Conservation (phyloP, 345 rosid species). For the Sonneratia alba region DNA sequence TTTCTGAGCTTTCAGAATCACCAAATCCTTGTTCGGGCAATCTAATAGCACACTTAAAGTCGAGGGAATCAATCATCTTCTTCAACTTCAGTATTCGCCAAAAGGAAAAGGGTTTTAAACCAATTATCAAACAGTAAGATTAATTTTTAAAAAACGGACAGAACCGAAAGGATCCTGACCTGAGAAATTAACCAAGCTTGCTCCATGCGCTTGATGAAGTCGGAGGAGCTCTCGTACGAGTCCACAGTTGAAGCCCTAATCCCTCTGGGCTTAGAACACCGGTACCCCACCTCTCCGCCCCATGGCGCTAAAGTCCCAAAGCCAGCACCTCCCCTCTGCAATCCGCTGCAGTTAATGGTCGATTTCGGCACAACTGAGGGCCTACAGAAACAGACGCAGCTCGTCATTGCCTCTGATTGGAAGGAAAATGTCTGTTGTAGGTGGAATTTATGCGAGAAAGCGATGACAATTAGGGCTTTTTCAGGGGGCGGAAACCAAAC, state of each 20-base stretch:
- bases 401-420: constrained; percentile 6
- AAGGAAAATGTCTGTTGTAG: neutral
- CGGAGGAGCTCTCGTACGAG: constrained; percentile 60
- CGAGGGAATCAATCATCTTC: neutral
- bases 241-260: constrained; percentile 61
- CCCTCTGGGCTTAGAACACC: constrained; percentile 11
- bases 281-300: neutral
- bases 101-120: too few species aligned
- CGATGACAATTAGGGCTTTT: neutral
- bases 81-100: neutral
- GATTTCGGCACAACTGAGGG: constrained; percentile 8
- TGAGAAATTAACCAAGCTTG: constrained; percentile 86
- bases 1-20: neutral
- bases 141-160: neutral
- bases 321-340: neutral
- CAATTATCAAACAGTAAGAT: neutral
- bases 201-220: constrained; percentile 74
- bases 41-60: neutral
- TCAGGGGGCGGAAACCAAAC: constrained; percentile 4
- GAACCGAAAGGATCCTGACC: constrained; percentile 20
- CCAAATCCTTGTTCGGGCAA: neutral
- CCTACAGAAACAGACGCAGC: constrained; percentile 8
- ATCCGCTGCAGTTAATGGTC: neutral
- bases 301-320: constrained; percentile 12
- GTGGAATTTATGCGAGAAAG: neutral